phyloP scores from a whole-genome alignment of 495 filamentous ascomycete genomes.

The Saxophila tyrrhenica region DNA sequence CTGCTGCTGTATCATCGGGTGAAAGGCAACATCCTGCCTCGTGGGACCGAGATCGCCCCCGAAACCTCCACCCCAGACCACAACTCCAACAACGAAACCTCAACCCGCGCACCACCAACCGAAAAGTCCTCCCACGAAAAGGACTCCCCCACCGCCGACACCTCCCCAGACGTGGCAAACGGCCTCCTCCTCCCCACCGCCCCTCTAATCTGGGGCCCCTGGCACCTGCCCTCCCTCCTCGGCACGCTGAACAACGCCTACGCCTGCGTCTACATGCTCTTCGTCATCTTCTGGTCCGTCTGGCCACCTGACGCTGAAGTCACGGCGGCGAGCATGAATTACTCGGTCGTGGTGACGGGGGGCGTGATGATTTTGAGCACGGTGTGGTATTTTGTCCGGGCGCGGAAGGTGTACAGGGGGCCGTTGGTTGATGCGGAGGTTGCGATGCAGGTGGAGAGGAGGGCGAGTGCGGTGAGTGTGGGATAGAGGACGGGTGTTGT shows the following conservation, averaged over 20 bases:
- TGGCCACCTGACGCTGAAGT: conserved; percentile 15
- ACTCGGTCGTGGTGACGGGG: conserved; percentile 16
- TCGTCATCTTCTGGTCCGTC: conserved; percentile 17
- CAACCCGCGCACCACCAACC: too few species aligned
- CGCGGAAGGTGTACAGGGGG: conserved; percentile 11
- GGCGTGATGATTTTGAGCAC: conserved; percentile 17
- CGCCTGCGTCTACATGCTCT: conserved; percentile 16
- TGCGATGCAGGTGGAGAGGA: conserved; percentile 3
- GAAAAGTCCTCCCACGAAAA: too few species aligned
- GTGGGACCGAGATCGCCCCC: background rate
- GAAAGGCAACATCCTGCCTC: conserved; percentile 9
- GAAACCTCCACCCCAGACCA: background rate
- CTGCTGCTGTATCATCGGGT: conserved; percentile 19
- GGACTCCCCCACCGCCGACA: background rate
- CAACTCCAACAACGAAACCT: too few species aligned
- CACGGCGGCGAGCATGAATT: conserved; percentile 18
- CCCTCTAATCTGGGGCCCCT: conserved; percentile 21
- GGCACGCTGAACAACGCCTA: conserved; percentile 18
- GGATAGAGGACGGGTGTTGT: background rate
- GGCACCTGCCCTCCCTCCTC: conserved; percentile 15
- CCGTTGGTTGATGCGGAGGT: conserved; percentile 18
- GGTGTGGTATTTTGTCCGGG: conserved; percentile 15
- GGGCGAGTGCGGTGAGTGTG: background rate
- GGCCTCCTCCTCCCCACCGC: conserved; percentile 2
- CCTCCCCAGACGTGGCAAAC: background rate